These are phyloP conservation scores for Emmonsiellopsis sp. DNA, from an alignment of 2,329 filamentous ascomycete genomes.

Conservation along the genomic window DNA sequence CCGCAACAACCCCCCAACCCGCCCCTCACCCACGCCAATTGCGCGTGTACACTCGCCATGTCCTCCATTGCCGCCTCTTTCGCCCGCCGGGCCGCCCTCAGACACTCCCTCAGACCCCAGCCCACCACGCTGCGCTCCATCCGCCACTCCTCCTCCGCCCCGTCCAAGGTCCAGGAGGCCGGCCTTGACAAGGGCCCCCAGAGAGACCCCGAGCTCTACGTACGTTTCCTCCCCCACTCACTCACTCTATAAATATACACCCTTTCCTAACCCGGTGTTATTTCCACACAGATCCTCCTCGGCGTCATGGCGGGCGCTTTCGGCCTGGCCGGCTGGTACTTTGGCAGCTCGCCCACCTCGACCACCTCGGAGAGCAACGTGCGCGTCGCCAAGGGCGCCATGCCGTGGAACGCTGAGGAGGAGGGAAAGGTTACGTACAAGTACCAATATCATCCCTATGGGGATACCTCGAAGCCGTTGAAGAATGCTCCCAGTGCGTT, in stretches of 20 bases:
- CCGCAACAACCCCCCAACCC: background rate
- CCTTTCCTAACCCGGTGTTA: slow-evolving; percentile 7
- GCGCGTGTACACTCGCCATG: slow-evolving; percentile 21
- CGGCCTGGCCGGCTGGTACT: slow-evolving; percentile 71
- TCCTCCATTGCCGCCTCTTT: slow-evolving; percentile 35
- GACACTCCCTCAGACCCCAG: slow-evolving; percentile 31
- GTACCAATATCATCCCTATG: slow-evolving; percentile 77
- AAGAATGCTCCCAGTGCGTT: slow-evolving; percentile 90
- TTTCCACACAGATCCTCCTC: slow-evolving; percentile 65
- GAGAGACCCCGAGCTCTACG: slow-evolving; percentile 66
- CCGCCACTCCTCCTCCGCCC: slow-evolving; percentile 22
- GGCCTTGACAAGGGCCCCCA: slow-evolving; percentile 55
- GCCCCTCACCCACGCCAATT: background rate
- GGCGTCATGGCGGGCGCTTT: slow-evolving; percentile 86
- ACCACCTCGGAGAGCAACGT: slow-evolving; percentile 74
- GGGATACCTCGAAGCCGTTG: slow-evolving; percentile 63
- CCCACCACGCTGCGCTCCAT: slow-evolving; percentile 25
- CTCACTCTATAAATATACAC: background rate
- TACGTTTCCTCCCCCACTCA: slow-evolving; percentile 32
- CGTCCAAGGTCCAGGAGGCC: slow-evolving; percentile 39
- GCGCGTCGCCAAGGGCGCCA: slow-evolving; percentile 63
- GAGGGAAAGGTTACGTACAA: slow-evolving; percentile 51
- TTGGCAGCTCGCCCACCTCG: slow-evolving; percentile 76
- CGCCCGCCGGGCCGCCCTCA: slow-evolving; percentile 33
- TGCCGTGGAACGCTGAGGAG: slow-evolving; percentile 79